These are phyloP conservation scores for Thelephora terrestris DNA, from an alignment of 1,284 basidiomycete genomes.

Conservation along the genomic window DNA sequence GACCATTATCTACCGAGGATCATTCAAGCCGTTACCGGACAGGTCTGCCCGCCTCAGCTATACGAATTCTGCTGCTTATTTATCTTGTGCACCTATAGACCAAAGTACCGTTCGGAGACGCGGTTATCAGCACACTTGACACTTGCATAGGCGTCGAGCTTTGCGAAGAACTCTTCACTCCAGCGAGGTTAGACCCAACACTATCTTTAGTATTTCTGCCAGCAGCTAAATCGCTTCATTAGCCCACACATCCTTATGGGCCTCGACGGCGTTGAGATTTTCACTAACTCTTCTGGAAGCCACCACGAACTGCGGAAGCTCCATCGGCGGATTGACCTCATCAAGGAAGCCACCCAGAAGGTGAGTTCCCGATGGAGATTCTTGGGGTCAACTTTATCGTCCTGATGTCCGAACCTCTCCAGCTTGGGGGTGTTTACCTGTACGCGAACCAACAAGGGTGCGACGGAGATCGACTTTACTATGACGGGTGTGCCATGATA, in stretches of 20 bases:
- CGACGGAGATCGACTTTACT: slow-evolving; percentile 95
- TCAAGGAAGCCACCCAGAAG: slow-evolving; percentile 95
- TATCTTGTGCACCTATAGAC: slow-evolving; percentile 29
- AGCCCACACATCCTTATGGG: slow-evolving; percentile 97
- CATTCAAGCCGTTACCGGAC: slow-evolving; percentile 80
- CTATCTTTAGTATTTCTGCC: slow-evolving; percentile 1
- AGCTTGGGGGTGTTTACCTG: slow-evolving; percentile 94
- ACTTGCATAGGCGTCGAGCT: slow-evolving; percentile 94
- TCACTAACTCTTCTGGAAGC: slow-evolving; percentile 95
- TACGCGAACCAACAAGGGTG: slow-evolving; percentile 99
- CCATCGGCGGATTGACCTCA: slow-evolving; percentile 84
- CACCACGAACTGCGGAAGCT: slow-evolving; percentile 97
- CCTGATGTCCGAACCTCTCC: neutral
- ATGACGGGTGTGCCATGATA: slow-evolving; percentile 95
- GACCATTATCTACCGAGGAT: slow-evolving; percentile 85
- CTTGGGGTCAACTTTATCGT: neutral
- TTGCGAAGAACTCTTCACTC: slow-evolving; percentile 97
- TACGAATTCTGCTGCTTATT: neutral
- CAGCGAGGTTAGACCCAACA: slow-evolving; percentile 61
- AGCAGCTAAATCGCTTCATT: slow-evolving; percentile 3
- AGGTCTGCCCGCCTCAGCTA: slow-evolving; percentile 39
- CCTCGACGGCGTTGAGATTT: slow-evolving; percentile 95
- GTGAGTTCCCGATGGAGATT: slow-evolving; percentile 26
- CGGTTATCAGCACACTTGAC: slow-evolving; percentile 86
- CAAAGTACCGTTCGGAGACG: slow-evolving; percentile 93